Percentiles rank a stretch among this genome's conserved stretches.
Conservation (phyloP, 2,329 filamentous ascomycete species). For the Pestalotiopsis sp. region DNA sequence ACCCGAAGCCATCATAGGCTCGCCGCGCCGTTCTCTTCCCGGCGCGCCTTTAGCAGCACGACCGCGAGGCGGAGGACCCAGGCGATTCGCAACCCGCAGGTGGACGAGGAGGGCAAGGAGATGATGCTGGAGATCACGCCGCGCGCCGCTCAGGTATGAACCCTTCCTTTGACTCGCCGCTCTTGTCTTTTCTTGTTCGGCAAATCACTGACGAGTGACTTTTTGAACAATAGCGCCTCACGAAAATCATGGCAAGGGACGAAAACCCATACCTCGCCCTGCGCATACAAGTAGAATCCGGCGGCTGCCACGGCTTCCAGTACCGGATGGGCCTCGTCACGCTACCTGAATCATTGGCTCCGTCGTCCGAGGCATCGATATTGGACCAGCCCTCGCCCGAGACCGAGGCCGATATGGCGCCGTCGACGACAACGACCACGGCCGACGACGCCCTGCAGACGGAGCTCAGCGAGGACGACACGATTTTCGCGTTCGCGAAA, state of each 20-base stretch:
- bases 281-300: constrained; percentile 89
- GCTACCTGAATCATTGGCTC: constrained; percentile 42
- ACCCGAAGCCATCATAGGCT: background rate
- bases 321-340: constrained; percentile 89
- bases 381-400: constrained; percentile 32
- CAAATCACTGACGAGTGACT: background rate
- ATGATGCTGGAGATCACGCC: constrained; percentile 84
- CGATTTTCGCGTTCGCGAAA: constrained; percentile 74
- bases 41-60: constrained; percentile 9
- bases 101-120: constrained; percentile 81
- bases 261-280: constrained; percentile 79
- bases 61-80: constrained; percentile 41
- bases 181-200: background rate
- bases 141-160: constrained; percentile 73
- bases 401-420: constrained; percentile 21
- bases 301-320: constrained; percentile 97
- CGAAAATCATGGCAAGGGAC: constrained; percentile 74
- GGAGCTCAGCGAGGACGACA: constrained; percentile 72
- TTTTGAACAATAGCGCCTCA: constrained; percentile 59
- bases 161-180: background rate
- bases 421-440: constrained; percentile 31
- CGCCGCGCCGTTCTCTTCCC: background rate
- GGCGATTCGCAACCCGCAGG: constrained; percentile 70
- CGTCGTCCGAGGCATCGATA: constrained; percentile 28
- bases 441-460: constrained; percentile 12